These are phyloP conservation scores for Agastache rugosa DNA, from an alignment of 257 asterid genomes.

Conservation along the genomic window DNA sequence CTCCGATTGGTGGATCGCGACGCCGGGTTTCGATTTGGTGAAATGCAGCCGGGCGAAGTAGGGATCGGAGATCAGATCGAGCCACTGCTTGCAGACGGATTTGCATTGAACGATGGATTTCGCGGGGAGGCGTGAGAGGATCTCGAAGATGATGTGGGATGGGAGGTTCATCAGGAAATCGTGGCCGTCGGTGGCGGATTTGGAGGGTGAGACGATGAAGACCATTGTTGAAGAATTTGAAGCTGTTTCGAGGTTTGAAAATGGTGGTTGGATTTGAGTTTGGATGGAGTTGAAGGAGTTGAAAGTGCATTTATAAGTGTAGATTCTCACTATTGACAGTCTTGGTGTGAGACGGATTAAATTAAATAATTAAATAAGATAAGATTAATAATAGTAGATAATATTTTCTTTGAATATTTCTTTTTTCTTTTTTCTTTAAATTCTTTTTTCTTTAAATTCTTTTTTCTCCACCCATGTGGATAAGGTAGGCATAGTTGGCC, in stretches of 20 bases:
- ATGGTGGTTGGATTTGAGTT: constrained; percentile 1
- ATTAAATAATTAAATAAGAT: background rate
- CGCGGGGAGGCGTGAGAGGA: constrained; percentile 50
- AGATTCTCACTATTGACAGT: background rate
- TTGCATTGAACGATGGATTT: constrained; percentile 37
- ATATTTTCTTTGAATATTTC: background rate
- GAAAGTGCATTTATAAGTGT: constrained; percentile 1
- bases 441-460: background rate
- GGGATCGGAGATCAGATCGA: constrained; percentile 39
- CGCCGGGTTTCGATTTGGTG: constrained; percentile 39
- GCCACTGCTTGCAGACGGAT: constrained; percentile 49
- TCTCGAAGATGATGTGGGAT: constrained; percentile 40
- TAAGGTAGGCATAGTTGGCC: background rate
- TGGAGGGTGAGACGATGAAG: background rate
- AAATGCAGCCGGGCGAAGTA: constrained; percentile 39
- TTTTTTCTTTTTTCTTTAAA: background rate
- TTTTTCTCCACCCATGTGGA: background rate
- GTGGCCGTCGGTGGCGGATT: background rate
- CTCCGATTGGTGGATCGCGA: constrained; percentile 43
- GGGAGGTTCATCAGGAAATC: constrained; percentile 42
- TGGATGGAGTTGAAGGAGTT: background rate
- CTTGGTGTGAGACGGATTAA: background rate
- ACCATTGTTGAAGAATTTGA: background rate
- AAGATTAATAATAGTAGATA: background rate
- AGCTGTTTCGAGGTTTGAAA: background rate